These are phyloP conservation scores for Trametes punicea DNA, from an alignment of 768 basidiomycete genomes.

Conservation along the genomic window DNA sequence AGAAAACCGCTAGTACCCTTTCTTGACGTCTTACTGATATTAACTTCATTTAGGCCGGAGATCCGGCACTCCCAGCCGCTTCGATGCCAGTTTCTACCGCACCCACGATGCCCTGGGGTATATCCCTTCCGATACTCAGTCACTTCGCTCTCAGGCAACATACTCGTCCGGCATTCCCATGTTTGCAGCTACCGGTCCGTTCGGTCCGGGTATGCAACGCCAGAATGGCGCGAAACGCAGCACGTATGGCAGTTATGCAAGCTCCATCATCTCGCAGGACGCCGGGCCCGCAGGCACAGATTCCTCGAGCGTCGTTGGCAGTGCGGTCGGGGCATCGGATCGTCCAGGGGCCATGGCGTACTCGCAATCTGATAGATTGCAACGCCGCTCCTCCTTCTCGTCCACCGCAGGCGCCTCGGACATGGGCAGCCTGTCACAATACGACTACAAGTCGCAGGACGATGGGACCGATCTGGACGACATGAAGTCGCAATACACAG, in stretches of 20 bases:
- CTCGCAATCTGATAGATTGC: constrained; percentile 87
- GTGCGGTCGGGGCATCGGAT: constrained; percentile 44
- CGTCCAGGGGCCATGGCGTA: constrained; percentile 61
- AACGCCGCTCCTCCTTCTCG: constrained; percentile 73
- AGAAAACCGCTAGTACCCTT: constrained; percentile 4
- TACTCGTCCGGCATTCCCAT: constrained; percentile 90
- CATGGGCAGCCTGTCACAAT: constrained; percentile 71
- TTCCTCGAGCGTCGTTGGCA: constrained; percentile 58
- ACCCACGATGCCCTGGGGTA: constrained; percentile 92
- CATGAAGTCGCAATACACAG: constrained; percentile 85
- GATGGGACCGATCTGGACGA: constrained; percentile 78
- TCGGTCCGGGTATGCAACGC: constrained; percentile 64
- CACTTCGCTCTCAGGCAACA: constrained; percentile 93
- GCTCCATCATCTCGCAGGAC: constrained; percentile 92
- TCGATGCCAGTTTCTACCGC: constrained; percentile 93
- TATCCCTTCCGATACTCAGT: constrained; percentile 94
- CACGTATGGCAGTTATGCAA: constrained; percentile 77
- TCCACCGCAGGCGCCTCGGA: constrained; percentile 75
- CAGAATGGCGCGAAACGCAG: constrained; percentile 69
- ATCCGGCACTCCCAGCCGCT: constrained; percentile 90
- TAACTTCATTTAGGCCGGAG: constrained; percentile 46
- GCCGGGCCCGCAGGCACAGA: constrained; percentile 62
- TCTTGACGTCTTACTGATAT: constrained; percentile 16
- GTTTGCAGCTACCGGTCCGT: constrained; percentile 68
- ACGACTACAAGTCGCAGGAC: constrained; percentile 89